Evolutionary conservation across 2,329 filamentous ascomycete species (phyloP).

Genomic region (Xylaria sp.): DNA sequence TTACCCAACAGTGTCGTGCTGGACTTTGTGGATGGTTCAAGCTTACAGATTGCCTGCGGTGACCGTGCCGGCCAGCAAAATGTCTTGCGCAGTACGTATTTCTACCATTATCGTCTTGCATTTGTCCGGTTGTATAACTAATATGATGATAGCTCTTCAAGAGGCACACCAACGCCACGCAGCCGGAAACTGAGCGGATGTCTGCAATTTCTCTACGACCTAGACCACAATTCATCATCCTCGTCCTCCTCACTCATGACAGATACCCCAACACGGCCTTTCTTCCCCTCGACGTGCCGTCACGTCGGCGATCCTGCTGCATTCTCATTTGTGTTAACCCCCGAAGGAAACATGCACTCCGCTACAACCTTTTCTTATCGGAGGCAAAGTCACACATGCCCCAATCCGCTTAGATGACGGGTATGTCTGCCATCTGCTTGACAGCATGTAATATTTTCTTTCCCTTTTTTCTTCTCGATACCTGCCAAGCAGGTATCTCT

Average conservation of each 20-base stretch:
- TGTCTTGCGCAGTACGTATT: constrained; percentile 63
- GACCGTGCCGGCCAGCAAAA: constrained; percentile 68
- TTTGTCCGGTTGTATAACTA: constrained; percentile 36
- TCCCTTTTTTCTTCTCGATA: constrained; percentile 29
- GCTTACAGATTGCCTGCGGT: constrained; percentile 72
- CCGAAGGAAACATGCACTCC: constrained; percentile 21
- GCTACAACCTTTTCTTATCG: constrained; percentile 27
- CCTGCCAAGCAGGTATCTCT: constrained; percentile 6
- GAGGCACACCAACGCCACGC: constrained; percentile 55
- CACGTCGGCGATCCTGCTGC: constrained; percentile 33
- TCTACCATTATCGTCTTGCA: not conserved
- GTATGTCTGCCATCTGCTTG: constrained; percentile 35
- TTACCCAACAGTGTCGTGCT: constrained; percentile 83
- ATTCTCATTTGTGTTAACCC: constrained; percentile 47
- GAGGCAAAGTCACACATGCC: constrained; percentile 28
- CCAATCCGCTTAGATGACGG: constrained; percentile 22
- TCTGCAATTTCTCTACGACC: constrained; percentile 23
- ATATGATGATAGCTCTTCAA: constrained; percentile 54
- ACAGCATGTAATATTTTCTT: constrained; percentile 41
- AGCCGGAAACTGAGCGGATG: constrained; percentile 46
- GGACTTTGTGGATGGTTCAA: constrained; percentile 70
- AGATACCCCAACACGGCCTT: constrained; percentile 45
- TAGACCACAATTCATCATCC: constrained; percentile 28
- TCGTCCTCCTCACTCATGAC: constrained; percentile 44
- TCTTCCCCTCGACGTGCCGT: constrained; percentile 37